These are phyloP conservation scores for Pythium aphanidermatum DNA, from an alignment of 352 stramenopile species.

Conservation along the genomic window DNA sequence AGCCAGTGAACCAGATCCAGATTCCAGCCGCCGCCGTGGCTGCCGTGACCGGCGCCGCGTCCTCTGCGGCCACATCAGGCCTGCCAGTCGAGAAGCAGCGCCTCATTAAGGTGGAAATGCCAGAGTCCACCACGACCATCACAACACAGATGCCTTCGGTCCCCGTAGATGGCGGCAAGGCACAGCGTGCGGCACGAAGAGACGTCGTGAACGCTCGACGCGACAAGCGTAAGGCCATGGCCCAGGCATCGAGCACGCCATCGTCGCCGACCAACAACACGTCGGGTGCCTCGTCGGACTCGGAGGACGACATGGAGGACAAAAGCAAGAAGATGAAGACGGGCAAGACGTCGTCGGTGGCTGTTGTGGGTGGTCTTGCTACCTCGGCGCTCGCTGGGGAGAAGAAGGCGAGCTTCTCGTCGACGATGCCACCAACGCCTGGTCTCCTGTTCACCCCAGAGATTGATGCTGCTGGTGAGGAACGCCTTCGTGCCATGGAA, in stretches of 20 bases:
- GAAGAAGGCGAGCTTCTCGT: slow-evolving; percentile 13
- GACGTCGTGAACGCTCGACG: slow-evolving; percentile 63
- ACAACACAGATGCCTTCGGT: background rate
- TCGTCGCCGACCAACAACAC: slow-evolving; percentile 8
- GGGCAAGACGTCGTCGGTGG: slow-evolving; percentile 36
- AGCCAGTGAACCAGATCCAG: slow-evolving; percentile 58
- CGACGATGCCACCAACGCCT: slow-evolving; percentile 11
- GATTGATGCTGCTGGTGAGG: slow-evolving; percentile 63
- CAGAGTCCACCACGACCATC: slow-evolving; percentile 1
- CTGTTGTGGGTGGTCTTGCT: slow-evolving; percentile 16
- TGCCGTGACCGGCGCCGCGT: slow-evolving; percentile 11
- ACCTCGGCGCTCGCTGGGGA: slow-evolving; percentile 1
- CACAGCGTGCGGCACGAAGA: slow-evolving; percentile 52
- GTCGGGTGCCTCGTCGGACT: slow-evolving; percentile 5
- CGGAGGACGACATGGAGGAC: slow-evolving; percentile 22
- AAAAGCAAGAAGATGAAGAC: slow-evolving; percentile 78
- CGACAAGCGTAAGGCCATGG: slow-evolving; percentile 73
- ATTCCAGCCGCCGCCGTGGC: slow-evolving; percentile 26
- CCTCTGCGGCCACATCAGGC: too few relatives aligned
- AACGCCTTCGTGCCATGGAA: slow-evolving; percentile 79
- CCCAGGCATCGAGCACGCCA: slow-evolving; percentile 5
- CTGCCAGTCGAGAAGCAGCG: slow-evolving; percentile 35
- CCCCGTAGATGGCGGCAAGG: slow-evolving; percentile 35
- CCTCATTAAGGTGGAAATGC: slow-evolving; percentile 51
- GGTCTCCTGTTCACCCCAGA: slow-evolving; percentile 28